phyloP scores from a whole-genome alignment of 225 moss, liverwort and hornwort species.

The Takakia lepidozioides region DNA sequence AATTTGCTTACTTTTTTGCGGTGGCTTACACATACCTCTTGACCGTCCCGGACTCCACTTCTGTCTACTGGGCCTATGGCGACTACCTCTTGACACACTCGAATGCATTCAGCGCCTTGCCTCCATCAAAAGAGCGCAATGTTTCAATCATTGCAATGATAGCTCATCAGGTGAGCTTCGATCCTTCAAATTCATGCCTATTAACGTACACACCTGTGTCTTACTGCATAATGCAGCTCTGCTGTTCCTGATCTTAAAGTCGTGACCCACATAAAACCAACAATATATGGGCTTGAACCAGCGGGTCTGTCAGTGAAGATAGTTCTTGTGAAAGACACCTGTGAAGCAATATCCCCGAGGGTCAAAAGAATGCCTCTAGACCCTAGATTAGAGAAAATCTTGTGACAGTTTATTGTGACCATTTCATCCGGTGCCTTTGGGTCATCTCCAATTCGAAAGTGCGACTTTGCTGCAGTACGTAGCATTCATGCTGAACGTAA shows the following conservation, averaged over 20 bases:
- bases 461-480: constrained; percentile 13
- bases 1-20: constrained; percentile 10
- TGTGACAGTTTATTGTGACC: too few species aligned
- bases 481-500: constrained; percentile 13
- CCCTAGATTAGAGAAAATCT: too few species aligned
- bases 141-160: constrained; percentile 21
- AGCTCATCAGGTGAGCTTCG: constrained; percentile 16
- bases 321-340: too few species aligned
- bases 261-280: too few species aligned
- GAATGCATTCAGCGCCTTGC: constrained; percentile 18
- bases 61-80: constrained; percentile 28
- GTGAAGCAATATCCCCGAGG: too few species aligned
- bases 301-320: too few species aligned
- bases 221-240: too few species aligned
- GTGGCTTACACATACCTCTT: constrained; percentile 16
- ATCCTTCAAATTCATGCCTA: neutral
- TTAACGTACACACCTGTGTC: neutral
- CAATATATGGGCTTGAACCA: too few species aligned
- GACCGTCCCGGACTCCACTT: constrained; percentile 16
- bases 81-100: constrained; percentile 13
- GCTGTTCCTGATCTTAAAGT: too few species aligned
- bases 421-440: too few species aligned
- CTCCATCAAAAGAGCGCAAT: constrained; percentile 9
- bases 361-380: too few species aligned
- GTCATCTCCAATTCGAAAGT: too few species aligned